A percentile compares a stretch with the other conserved stretches of the same genome.
phyloP scores from a whole-genome alignment of 371 early-diverging fungal species.

The Basidiobolus heterosporus region DNA sequence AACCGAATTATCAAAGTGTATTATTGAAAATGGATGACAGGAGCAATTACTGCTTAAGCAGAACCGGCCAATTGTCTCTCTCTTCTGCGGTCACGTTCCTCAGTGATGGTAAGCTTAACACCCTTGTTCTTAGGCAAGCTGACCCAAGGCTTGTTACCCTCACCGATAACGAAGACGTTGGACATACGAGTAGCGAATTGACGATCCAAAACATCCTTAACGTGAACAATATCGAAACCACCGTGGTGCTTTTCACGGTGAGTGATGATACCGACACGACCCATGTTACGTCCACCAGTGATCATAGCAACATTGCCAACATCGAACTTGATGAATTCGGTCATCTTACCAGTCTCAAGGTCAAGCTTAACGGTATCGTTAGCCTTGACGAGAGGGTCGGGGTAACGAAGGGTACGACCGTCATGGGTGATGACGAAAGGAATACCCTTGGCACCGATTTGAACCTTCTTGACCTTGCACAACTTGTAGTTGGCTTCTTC shows the following conservation, averaged over 20 bases:
- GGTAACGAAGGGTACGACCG: constrained; percentile 98
- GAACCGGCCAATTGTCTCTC: constrained; percentile 19
- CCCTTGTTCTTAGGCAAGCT: constrained; percentile 96
- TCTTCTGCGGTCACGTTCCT: constrained; percentile 87
- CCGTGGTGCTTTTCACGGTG: constrained; percentile 95
- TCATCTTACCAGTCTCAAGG: constrained; percentile 83
- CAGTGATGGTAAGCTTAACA: constrained; percentile 91
- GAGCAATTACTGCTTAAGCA: neutral
- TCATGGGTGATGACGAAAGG: constrained; percentile 97
- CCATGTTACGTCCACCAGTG: constrained; percentile 98
- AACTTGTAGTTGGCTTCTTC: constrained; percentile 99
- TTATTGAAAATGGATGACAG: too few relatives aligned
- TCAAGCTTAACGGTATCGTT: constrained; percentile 98
- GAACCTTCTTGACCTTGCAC: constrained; percentile 92
- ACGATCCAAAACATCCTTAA: constrained; percentile 78
- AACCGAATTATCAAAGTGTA: too few relatives aligned
- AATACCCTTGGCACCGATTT: constrained; percentile 85
- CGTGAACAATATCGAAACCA: constrained; percentile 89
- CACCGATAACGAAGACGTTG: constrained; percentile 90
- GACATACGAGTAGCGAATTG: constrained; percentile 75
- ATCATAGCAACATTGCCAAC: constrained; percentile 90
- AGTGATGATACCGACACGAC: constrained; percentile 96
- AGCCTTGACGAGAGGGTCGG: constrained; percentile 95
- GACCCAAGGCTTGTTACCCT: constrained; percentile 59
- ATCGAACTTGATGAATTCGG: constrained; percentile 90